Evolutionary conservation across 768 basidiomycete genomes (phyloP).

Genomic region (Tylopilus felleus): DNA sequence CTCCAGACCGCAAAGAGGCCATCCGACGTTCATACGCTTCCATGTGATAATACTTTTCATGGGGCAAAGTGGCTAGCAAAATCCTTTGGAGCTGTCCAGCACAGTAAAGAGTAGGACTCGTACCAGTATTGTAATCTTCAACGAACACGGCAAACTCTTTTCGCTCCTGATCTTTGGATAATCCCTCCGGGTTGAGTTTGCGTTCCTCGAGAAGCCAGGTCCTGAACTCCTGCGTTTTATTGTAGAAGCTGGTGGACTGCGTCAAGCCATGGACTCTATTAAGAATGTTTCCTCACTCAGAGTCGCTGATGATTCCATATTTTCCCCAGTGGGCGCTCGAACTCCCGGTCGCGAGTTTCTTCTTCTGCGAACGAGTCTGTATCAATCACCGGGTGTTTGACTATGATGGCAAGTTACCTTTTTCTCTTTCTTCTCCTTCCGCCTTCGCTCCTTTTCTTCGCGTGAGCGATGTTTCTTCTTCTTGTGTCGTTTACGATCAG

Average conservation of each 20-base stretch:
- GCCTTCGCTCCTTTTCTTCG: slow-evolving; percentile 49
- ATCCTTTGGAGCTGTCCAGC: not conserved
- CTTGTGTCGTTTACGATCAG: slow-evolving; percentile 38
- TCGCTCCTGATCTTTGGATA: slow-evolving; percentile 79
- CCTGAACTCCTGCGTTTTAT: slow-evolving; percentile 82
- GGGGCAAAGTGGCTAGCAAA: slow-evolving; percentile 75
- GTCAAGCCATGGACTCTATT: slow-evolving; percentile 12
- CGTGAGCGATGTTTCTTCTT: slow-evolving; percentile 46
- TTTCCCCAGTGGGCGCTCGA: slow-evolving; percentile 77
- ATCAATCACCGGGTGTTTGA: not conserved
- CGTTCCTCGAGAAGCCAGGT: slow-evolving; percentile 93
- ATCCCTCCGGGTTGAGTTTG: slow-evolving; percentile 84
- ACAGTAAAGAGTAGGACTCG: slow-evolving; percentile 9
- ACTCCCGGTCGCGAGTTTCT: slow-evolving; percentile 45
- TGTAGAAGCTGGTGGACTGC: slow-evolving; percentile 57
- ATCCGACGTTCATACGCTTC: slow-evolving; percentile 80
- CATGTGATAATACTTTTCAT: slow-evolving; percentile 96
- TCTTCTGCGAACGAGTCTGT: slow-evolving; percentile 46
- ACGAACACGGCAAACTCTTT: slow-evolving; percentile 83
- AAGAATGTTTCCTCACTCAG: slow-evolving; percentile 56
- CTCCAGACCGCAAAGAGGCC: slow-evolving; percentile 80
- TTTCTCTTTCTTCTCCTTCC: slow-evolving; percentile 69
- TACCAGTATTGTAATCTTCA: slow-evolving; percentile 83
- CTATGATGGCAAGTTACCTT: slow-evolving; percentile 45
- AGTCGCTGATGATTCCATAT: slow-evolving; percentile 80